Conservation (phyloP, 164 flowering plant genomes). For the Kalanchoe fedtschenkoi region DNA sequence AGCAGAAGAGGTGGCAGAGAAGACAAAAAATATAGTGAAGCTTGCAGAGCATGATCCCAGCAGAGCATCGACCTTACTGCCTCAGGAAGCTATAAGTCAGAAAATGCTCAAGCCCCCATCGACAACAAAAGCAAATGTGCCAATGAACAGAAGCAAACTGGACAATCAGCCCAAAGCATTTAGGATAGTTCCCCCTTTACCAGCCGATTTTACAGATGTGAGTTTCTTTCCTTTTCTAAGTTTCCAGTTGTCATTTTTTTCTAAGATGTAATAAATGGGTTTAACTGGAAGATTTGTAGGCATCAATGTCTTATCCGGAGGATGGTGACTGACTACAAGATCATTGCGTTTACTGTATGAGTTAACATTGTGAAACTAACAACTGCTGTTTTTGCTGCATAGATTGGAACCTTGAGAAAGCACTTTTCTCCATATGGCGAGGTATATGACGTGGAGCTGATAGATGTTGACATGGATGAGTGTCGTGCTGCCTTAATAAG, state of each 20-base stretch:
- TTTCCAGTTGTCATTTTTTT: too few relatives aligned
- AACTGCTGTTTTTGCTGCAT: slow-evolving; percentile 11
- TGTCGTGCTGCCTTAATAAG: slow-evolving; percentile 38
- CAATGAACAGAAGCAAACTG: slow-evolving; percentile 58
- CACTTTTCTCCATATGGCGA: slow-evolving; percentile 71
- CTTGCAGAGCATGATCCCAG: slow-evolving; percentile 23
- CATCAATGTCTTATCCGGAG: background rate
- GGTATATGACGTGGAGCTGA: slow-evolving; percentile 58
- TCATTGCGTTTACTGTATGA: background rate
- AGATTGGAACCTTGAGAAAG: slow-evolving; percentile 62
- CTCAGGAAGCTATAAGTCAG: slow-evolving; percentile 28
- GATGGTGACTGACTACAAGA: background rate
- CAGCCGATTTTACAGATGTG: slow-evolving; percentile 66
- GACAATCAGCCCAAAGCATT: slow-evolving; percentile 80
- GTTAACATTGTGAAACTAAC: slow-evolving; percentile 6
- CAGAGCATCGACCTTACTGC: slow-evolving; percentile 16
- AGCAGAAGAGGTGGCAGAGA: slow-evolving; percentile 23
- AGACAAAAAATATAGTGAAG: slow-evolving; percentile 25
- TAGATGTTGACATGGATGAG: slow-evolving; percentile 28
- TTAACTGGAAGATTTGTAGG: too few relatives aligned
- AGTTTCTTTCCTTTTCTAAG: slow-evolving; percentile 12
- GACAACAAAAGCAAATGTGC: slow-evolving; percentile 26
- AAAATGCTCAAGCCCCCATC: slow-evolving; percentile 36
- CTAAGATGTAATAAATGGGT: too few relatives aligned
- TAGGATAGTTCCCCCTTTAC: slow-evolving; percentile 64